Evolutionary conservation across 768 basidiomycete species (phyloP), one percentile per base, ranked within the genome.

Genomic region (Tephrocybe sp.): DNA sequence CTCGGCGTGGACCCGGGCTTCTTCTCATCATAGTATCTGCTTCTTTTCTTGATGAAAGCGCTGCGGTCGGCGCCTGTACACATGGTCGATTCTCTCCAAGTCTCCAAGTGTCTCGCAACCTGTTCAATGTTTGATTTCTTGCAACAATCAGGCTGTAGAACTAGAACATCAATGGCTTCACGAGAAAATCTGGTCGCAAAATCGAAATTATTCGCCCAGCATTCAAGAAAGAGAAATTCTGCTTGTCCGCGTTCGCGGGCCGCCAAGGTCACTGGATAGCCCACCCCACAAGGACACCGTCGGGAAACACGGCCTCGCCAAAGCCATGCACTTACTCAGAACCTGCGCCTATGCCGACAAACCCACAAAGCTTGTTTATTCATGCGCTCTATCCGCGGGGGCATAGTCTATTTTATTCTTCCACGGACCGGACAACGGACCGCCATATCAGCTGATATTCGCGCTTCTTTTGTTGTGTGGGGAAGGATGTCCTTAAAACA

Each of bases 361-460:
- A n/a, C n/a, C 5, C 5, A 7, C 24, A 9, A 31, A 27, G 15
- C 8, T 24, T 39, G 11, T 36, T 16, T 13, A 6, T 11, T 1
- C 51, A 28, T 38, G 27, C 24, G 44, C 31, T 50, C 35, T 40
- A 49, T 25, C 38, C 9, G 34, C 44, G 40, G 30, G 32, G 22
- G 16, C n/a, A 16, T 21, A 12, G 12, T 9, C 2, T 24, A 21
- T 47, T 34, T 12, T 34, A 22, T 11, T 24, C 22, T 38, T 35
- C 31, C 26, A 21, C 59, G 59, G 59, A 49, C 59, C 60, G 60
- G 2, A 8, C 9, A 22, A 40, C 61, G 59, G 61, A 49, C 59
- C 59, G 57, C 22, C 12, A 49, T 44, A 51, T 60, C 60, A 58
- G 47, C 56, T 60, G 59, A 59, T 45, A 27, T 27, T 22, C 32